These are phyloP conservation scores for Alternaria gaisen DNA, from an alignment of 2,329 filamentous ascomycete species.

Conservation along the genomic window DNA sequence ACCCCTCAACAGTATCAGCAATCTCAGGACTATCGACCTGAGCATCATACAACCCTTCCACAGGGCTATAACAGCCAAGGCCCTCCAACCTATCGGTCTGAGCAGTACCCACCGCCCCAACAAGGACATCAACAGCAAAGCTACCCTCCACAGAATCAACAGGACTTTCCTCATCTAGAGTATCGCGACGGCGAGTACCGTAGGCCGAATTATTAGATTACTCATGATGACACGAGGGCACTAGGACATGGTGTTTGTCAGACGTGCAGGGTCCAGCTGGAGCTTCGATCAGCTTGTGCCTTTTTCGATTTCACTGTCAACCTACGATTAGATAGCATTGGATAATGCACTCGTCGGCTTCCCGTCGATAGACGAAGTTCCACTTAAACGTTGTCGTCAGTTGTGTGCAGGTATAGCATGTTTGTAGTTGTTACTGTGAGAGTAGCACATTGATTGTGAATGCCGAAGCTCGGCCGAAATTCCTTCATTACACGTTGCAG, in stretches of 20 bases:
- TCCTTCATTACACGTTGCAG: constrained; percentile 2
- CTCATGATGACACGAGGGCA: background rate
- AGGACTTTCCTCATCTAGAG: constrained; percentile 12
- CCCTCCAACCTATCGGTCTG: constrained; percentile 1
- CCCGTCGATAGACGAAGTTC: background rate
- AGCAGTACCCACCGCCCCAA: constrained; percentile 9
- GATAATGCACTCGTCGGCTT: background rate
- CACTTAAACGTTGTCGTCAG: background rate
- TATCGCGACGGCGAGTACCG: constrained; percentile 19
- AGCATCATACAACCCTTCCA: constrained; percentile 8
- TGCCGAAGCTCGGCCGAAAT: background rate
- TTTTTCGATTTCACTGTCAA: background rate
- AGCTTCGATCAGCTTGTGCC: background rate
- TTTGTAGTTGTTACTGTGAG: background rate
- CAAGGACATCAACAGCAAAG: constrained; percentile 16
- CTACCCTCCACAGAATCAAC: constrained; percentile 12
- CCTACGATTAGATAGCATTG: background rate
- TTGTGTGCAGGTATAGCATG: background rate
- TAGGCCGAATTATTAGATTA: constrained; percentile 18
- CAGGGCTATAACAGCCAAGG: constrained; percentile 10
- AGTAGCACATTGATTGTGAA: background rate
- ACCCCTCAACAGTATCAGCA: constrained; percentile 3
- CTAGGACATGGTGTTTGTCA: background rate
- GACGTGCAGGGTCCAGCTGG: background rate
- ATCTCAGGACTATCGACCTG: constrained; percentile 9